Evolutionary conservation across 371 early-diverging fungal genomes (phyloP).

Genomic region (Mycotypha africana): DNA sequence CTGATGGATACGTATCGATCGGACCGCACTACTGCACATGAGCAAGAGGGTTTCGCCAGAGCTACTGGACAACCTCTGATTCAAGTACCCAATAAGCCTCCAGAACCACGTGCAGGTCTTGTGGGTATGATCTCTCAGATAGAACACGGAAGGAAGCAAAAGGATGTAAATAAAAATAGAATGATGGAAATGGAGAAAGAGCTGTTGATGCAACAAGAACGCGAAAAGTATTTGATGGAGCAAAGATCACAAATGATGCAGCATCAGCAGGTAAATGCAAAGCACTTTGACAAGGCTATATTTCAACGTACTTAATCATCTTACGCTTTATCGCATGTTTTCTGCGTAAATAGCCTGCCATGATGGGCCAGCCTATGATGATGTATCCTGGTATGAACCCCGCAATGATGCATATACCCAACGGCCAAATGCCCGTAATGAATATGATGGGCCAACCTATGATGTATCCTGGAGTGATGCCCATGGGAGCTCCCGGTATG

Average conservation of each 20-base stretch:
- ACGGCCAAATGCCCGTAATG: slow-evolving; percentile 30
- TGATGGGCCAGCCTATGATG: slow-evolving; percentile 15
- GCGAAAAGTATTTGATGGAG: slow-evolving; percentile 24
- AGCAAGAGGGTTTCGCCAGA: slow-evolving; percentile 38
- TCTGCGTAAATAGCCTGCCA: no score
- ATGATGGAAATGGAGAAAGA: slow-evolving; percentile 21
- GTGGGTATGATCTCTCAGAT: slow-evolving; percentile 44
- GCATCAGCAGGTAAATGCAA: slow-evolving; percentile 3
- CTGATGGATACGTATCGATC: slow-evolving; percentile 29
- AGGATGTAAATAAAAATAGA: slow-evolving; percentile 20
- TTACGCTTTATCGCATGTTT: no score
- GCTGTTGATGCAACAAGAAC: slow-evolving; percentile 23
- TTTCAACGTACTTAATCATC: no score
- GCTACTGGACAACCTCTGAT: slow-evolving; percentile 42
- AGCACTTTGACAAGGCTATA: no score
- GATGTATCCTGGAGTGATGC: slow-evolving; percentile 31
- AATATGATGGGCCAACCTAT: slow-evolving; percentile 16
- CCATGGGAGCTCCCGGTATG: slow-evolving; percentile 15
- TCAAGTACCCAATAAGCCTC: slow-evolving; percentile 30
- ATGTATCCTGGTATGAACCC: slow-evolving; percentile 28
- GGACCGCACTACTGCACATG: slow-evolving; percentile 31
- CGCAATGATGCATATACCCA: slow-evolving; percentile 24
- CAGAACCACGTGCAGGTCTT: slow-evolving; percentile 36
- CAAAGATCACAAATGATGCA: slow-evolving; percentile 21
- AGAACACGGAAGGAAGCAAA: slow-evolving; percentile 34